These are phyloP conservation scores for apple (Malus domestica) DNA, from an alignment of 306 rosid species.

Conservation along the genomic window ASM211411v1 NC_041805.1:5643501-5644000, in stretches of 20 bases:
- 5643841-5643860: slow-evolving; percentile 15
- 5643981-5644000: slow-evolving; percentile 21
- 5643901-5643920: slow-evolving; percentile 45
- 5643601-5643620: slow-evolving; percentile 4
- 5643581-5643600: slow-evolving; percentile 19
- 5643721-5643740: slow-evolving; percentile 51
- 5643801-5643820: not conserved
- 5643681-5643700: slow-evolving; percentile 22
- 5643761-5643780: slow-evolving; percentile 57
- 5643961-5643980: slow-evolving; percentile 22
- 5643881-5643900: slow-evolving; percentile 19
- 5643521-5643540: not conserved
- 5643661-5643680: not conserved
- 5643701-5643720: slow-evolving; percentile 59
- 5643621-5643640: not conserved
- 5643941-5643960: slow-evolving; percentile 25
- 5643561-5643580: slow-evolving; percentile 40
- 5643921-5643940: slow-evolving; percentile 39
- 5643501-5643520: too few relatives aligned
- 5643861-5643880: slow-evolving; percentile 10
- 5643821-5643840: not conserved
- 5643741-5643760: slow-evolving; percentile 68
- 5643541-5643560: slow-evolving; percentile 17
- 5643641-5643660: slow-evolving; percentile 7
- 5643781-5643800: slow-evolving; percentile 28